Percentiles rank a stretch among this genome's conserved stretches.
Conservation (phyloP, 768 basidiomycete genomes). For the Tephrocybe sp. region DNA sequence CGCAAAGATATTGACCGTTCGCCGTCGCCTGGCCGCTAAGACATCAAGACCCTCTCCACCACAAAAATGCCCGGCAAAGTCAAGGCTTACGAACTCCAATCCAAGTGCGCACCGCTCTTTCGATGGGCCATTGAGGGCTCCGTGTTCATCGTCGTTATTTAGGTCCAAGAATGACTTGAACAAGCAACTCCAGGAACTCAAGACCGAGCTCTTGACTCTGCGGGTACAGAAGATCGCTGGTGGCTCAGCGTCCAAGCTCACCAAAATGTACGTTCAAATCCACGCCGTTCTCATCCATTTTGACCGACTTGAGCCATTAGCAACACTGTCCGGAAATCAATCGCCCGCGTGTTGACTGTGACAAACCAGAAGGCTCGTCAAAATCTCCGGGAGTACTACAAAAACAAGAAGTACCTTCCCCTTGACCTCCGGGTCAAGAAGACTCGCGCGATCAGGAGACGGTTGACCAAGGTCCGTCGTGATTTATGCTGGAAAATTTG, state of each 20-base stretch:
- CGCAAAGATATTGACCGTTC: too few relatives aligned
- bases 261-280: conserved; percentile 81
- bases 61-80: conserved; percentile 84
- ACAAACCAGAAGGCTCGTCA: conserved; percentile 98
- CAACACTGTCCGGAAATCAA: conserved; percentile 94
- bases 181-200: conserved; percentile 92
- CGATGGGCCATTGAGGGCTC: conserved; percentile 2
- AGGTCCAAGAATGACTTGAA: conserved; percentile 97
- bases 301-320: conserved; percentile 36
- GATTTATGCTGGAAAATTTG: background rate
- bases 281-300: background rate
- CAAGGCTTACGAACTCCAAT: conserved; percentile 95
- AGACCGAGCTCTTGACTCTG: conserved; percentile 89
- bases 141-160: conserved; percentile 14
- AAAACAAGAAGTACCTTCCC: conserved; percentile 92
- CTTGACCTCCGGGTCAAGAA: conserved; percentile 97
- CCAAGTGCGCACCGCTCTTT: conserved; percentile 61
- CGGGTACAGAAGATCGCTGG: conserved; percentile 98
- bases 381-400: conserved; percentile 97
- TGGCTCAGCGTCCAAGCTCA: conserved; percentile 92
- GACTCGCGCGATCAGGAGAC: conserved; percentile 96
- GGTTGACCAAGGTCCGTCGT: conserved; percentile 77
- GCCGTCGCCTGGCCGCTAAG: too few relatives aligned
- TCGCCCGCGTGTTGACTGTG: conserved; percentile 96
- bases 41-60: conserved; percentile 19